Base-by-base conservation (phyloP, 345 rosid genomes). In the Euphorbia tirucalli region DNA sequence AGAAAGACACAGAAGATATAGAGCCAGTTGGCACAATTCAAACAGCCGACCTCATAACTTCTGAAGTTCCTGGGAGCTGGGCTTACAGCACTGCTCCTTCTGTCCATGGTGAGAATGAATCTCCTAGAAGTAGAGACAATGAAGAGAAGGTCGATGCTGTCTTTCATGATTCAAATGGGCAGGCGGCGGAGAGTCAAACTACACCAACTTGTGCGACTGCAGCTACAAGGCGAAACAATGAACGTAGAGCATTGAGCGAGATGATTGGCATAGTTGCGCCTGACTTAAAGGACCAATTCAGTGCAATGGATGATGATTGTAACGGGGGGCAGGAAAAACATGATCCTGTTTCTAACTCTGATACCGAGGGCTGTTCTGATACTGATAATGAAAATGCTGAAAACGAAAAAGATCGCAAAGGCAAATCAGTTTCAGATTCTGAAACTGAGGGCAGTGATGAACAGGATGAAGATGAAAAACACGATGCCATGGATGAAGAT, bases 41-140 rank as follows among this genome's bases (percentile, higher is more conserved):
- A 78, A 92, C 97, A 18, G 81, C 87, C 0, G 99, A 95, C 73
- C 98, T 95, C 74, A 65, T 90, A 76, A 82, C 97, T 69, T 92
- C 99, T 25, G 98, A 95, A 83, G 91, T 81, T 80, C 87, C 78
- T 55, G 97, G 97, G 67, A 92, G 97, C 73, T 92, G 98, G 99
- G 93, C 86, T 78, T 72, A 77, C 78, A 85, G 97, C 81, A 88
- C 97, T 39, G 91, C 86, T 79, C 96, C 97, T 64, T 95, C 96
- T 49, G 87, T 84, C 35, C 86, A 85, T 24, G 97, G 90, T 65
- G 94, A 90, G 55, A 85, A 90, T 71, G 97, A 82, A 74, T 86
- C 87, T 43, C 91, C 82, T 52, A 70, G 77, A 75, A 77, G 62
- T 70, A 79, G 86, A 71, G 84, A 80, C n/a, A 80, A 78, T 62